phyloP scores from a whole-genome alignment of 148 eudicot genomes.

The Suaeda aralocaspica region DNA sequence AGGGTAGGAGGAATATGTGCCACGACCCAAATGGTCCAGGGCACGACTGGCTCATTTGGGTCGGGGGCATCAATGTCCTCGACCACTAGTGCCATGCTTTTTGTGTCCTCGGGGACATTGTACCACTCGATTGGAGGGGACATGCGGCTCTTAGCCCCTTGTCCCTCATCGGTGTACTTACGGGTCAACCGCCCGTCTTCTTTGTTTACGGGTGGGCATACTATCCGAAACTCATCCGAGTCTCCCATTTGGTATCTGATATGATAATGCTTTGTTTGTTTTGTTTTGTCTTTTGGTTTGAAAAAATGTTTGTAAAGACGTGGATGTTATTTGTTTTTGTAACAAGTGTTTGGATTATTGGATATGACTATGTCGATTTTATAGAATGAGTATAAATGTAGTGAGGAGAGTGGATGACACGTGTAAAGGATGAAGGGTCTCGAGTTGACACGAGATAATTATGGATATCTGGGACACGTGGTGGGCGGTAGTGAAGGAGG shows the following conservation, averaged over 20 bases:
- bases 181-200: constrained; percentile 44
- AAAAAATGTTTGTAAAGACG: too few relatives aligned
- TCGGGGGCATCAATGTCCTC: constrained; percentile 68
- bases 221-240: constrained; percentile 45
- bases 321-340: too few relatives aligned
- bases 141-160: constrained; percentile 35
- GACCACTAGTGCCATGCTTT: constrained; percentile 60
- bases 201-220: constrained; percentile 40
- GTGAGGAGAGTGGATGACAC: constrained; percentile 3
- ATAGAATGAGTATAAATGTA: not conserved
- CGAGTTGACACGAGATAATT: constrained; percentile 9
- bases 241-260: not conserved
- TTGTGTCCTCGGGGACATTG: constrained; percentile 53
- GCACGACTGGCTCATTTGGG: constrained; percentile 48
- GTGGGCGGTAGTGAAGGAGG: too few relatives aligned
- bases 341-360: too few relatives aligned
- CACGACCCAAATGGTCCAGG: constrained; percentile 73
- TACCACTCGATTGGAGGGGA: constrained; percentile 75
- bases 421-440: constrained; percentile 15
- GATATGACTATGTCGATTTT: not conserved
- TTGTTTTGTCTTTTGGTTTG: too few relatives aligned
- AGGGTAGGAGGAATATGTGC: constrained; percentile 53
- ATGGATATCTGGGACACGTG: constrained; percentile 3
- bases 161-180: constrained; percentile 61
- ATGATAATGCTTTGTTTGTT: too few relatives aligned